Conservation (phyloP, 2,329 filamentous ascomycete genomes). For the Diplodia scrobiculata region DNA sequence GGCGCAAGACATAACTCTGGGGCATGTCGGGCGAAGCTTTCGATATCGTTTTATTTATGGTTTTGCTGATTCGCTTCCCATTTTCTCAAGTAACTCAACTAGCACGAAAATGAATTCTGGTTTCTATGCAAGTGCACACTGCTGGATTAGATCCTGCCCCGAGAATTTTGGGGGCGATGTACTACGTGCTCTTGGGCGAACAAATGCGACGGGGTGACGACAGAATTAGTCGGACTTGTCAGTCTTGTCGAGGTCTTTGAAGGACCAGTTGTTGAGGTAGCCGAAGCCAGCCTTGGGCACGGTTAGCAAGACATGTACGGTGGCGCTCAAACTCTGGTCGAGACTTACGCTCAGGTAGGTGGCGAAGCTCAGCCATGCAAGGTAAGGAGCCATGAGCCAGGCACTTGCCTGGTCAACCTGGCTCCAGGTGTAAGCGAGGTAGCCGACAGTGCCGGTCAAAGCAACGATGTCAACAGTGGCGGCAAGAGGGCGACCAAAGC, state of each 20-base stretch:
- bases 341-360: slow-evolving; percentile 70
- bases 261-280: slow-evolving; percentile 47
- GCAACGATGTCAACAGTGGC: slow-evolving; percentile 75
- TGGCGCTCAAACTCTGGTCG: not conserved
- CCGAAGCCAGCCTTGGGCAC: slow-evolving; percentile 40
- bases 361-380: slow-evolving; percentile 84
- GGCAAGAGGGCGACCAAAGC: slow-evolving; percentile 68
- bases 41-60: too few relatives aligned
- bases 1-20: too few relatives aligned
- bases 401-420: slow-evolving; percentile 71
- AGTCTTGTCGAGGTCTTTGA: slow-evolving; percentile 32
- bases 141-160: not conserved
- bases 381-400: slow-evolving; percentile 76
- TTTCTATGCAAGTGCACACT: not conserved
- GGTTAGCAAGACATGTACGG: not conserved
- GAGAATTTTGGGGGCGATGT: not conserved
- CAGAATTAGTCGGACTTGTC: slow-evolving; percentile 16
- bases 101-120: too few relatives aligned
- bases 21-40: too few relatives aligned
- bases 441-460: slow-evolving; percentile 70
- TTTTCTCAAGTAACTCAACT: too few relatives aligned
- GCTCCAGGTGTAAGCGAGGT: slow-evolving; percentile 75
- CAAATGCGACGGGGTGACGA: not conserved
- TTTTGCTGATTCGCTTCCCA: too few relatives aligned
- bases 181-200: not conserved